Evolutionary conservation across 2,329 filamentous ascomycete species (phyloP), one percentile per base, ranked within the genome.

Genomic region (Lachnellula cervina): DNA sequence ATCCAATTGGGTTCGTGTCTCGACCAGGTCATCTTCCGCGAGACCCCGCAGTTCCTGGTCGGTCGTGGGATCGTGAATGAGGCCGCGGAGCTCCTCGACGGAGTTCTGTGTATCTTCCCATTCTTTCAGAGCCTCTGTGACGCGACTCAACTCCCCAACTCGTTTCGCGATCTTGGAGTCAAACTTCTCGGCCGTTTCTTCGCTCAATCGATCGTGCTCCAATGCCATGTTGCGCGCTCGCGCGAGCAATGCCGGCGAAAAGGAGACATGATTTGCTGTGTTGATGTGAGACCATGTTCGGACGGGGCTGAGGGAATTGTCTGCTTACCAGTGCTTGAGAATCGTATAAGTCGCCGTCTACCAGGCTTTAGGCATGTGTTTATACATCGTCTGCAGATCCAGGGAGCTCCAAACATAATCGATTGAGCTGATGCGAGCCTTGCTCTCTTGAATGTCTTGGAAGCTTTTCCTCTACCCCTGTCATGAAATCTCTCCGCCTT

Each of bases 1-100:
- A 2, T 80, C 77, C 23, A 97, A 79, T 56, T 81, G 77, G 5
- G 78, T 73, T 16, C 79, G 76, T 11, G 89, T 90, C 2, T 79
- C 71, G n/a, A 76, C 74, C 8, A 97, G 78, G 69, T 99, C 94
- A 61, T 96, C 90, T n/a, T 80, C 75, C 11, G 95, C 85, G 52
- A 99, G 79, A 8, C 85, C 78, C 11, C 86, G 83, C 51, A 99
- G 81, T 72, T 97, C 94, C 49, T 73, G 71, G 60, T 87, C 82
- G 25, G 65, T 70, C 19, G 64, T 63, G 13, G 65, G 62, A 49
- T 76, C 44, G 77, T 73, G 64, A 13, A 81, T 69, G 61, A 86
- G 75, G 32, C 69, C 67, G 5, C 71, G 70, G 14, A 87, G 78
- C 71, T 87, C 83, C 2, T 67, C 64, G 53, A 83, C 73, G 21